These are phyloP conservation scores for Aureobasidium subglaciale DNA, from an alignment of 2,329 filamentous ascomycete genomes.

Conservation along the genomic window DNA sequence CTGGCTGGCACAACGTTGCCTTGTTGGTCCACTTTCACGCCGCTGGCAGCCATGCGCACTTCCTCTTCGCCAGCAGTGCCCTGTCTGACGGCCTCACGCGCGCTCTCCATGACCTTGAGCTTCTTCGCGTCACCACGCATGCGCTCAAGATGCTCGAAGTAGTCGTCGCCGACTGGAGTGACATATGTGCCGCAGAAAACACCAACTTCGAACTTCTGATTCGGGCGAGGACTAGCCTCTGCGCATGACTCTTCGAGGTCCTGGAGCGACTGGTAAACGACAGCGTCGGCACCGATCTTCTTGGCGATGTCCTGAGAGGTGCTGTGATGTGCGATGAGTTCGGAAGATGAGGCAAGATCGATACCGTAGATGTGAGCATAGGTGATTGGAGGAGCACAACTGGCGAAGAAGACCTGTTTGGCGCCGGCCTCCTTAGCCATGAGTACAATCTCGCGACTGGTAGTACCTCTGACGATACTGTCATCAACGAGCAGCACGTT, in stretches of 20 bases:
- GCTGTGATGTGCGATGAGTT: constrained; percentile 65
- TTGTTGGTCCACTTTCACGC: constrained; percentile 49
- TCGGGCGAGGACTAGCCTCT: constrained; percentile 56
- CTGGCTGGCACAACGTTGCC: constrained; percentile 51
- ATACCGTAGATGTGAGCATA: constrained; percentile 85
- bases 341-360: constrained; percentile 62
- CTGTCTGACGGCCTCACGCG: constrained; percentile 57
- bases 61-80: constrained; percentile 55
- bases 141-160: constrained; percentile 73
- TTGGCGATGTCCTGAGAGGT: constrained; percentile 54
- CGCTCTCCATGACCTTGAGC: constrained; percentile 57
- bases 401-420: constrained; percentile 73
- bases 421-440: constrained; percentile 85
- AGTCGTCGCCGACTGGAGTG: constrained; percentile 69
- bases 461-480: constrained; percentile 81
- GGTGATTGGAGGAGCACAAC: constrained; percentile 72
- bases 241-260: constrained; percentile 76
- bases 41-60: constrained; percentile 55
- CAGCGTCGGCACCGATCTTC: constrained; percentile 65
- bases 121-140: constrained; percentile 65
- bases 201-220: constrained; percentile 73
- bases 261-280: constrained; percentile 69
- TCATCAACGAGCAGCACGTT: constrained; percentile 83
- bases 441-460: constrained; percentile 66
- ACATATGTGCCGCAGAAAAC: constrained; percentile 87